Base-by-base conservation (phyloP, 768 basidiomycete species). In the Chalciporus piperatus region DNA sequence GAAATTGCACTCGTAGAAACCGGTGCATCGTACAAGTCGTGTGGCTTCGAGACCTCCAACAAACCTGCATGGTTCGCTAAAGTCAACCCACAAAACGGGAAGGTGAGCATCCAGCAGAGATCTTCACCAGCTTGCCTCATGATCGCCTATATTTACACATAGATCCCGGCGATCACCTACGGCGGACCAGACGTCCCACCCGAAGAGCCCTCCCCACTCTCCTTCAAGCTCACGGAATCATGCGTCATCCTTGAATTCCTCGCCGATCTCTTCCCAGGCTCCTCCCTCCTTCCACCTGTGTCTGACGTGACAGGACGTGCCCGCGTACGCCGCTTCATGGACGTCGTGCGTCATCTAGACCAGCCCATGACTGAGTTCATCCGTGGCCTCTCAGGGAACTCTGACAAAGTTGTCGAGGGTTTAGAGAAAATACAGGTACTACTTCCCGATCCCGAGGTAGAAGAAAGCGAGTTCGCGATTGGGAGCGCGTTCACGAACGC, bases 11-110 rank as follows among this genome's bases (percentile, higher is more conserved):
- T 87, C 16, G 67, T 74, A 8, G 84, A 86, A 57, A 72, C 79
- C 1, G 72, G 76, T 3, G 70, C 77, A 13, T 55, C 74, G 1
- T 81, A 72, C 62, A 80, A 69, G 10, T 66, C 76, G 4, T 80
- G 68, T 46, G 77, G 83, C 56, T 75, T 87, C 41, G 80, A 85
- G 50, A 66, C 87, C 14, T 47, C 55, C 56, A 81, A 82, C 68
- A 88, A 86, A 66, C 84, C 84, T 1, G 77, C 76, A 47, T 86
- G 84, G 84, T 86, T 83, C 59, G 72, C 78, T 0, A 73, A 80
- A 51, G 76, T 84, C 20, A 88, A 87, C 61, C 80, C 84, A 0
- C 77, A 77, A 0, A 58, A 56, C 2, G 78, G 78, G 67, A 86
- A 84, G 75, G 84, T 83, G 62, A 60, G 35, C 32, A 10, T 1